Percentiles rank a stretch among this genome's conserved stretches.
phyloP scores from a whole-genome alignment of 2,329 filamentous ascomycete genomes.

The Colletotrichum agaves region DNA sequence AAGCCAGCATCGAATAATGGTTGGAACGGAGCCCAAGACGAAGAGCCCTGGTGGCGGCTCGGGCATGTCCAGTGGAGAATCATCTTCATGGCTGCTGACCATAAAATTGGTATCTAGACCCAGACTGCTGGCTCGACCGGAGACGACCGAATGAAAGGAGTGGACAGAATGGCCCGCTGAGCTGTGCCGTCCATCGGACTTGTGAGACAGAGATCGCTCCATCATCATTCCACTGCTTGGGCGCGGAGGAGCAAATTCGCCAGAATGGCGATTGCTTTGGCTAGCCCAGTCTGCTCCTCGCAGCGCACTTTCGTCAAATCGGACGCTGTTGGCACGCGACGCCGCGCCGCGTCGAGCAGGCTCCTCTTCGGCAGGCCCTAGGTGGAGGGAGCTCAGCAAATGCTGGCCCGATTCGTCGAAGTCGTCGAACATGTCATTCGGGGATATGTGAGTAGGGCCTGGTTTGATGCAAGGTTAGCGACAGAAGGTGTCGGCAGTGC shows the following conservation, averaged over 20 bases:
- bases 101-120: slow-evolving; percentile 79
- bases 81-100: slow-evolving; percentile 69
- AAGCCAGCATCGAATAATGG: slow-evolving; percentile 96
- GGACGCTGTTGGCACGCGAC: slow-evolving; percentile 94
- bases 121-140: slow-evolving; percentile 87
- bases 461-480: slow-evolving; percentile 39
- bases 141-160: slow-evolving; percentile 75
- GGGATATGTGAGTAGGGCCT: slow-evolving; percentile 84
- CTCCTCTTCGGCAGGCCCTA: slow-evolving; percentile 85
- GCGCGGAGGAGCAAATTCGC: slow-evolving; percentile 81
- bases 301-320: slow-evolving; percentile 95
- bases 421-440: slow-evolving; percentile 87
- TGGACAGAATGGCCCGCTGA: slow-evolving; percentile 79
- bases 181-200: slow-evolving; percentile 94
- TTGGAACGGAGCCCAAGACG: slow-evolving; percentile 87
- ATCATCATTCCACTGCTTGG: slow-evolving; percentile 88
- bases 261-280: slow-evolving; percentile 82
- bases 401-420: slow-evolving; percentile 89
- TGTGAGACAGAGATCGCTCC: slow-evolving; percentile 92
- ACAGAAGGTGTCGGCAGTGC: background rate
- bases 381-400: slow-evolving; percentile 81
- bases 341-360: slow-evolving; percentile 85
- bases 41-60: slow-evolving; percentile 86
- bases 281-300: slow-evolving; percentile 85
- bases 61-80: slow-evolving; percentile 77